Evolutionary conservation across 148 eudicot genomes (phyloP).

Genomic region (Nepenthes gracilis): DNA sequence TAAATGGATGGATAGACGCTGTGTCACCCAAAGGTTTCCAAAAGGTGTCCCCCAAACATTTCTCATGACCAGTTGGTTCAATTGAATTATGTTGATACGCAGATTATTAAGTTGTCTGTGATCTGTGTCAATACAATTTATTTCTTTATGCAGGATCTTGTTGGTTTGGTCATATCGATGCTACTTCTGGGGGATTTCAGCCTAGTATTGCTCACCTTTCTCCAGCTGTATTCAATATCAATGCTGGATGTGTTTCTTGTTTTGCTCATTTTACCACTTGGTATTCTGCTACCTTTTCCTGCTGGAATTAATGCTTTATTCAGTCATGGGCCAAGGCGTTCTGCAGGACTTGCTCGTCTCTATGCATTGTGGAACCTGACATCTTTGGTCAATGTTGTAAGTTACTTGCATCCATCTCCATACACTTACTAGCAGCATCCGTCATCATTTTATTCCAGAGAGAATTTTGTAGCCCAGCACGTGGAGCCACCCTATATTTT

Average conservation of each 20-base stretch:
- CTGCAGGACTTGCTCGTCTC: constrained; percentile 90
- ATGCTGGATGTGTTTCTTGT: constrained; percentile 65
- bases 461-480: too few species aligned
- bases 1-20: too few species aligned
- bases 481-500: too few species aligned
- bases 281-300: constrained; percentile 92
- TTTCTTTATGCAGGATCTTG: constrained; percentile 83
- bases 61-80: too few species aligned
- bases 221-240: constrained; percentile 91
- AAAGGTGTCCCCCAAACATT: too few species aligned
- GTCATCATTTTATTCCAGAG: too few species aligned
- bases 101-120: too few species aligned
- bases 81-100: too few species aligned
- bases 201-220: constrained; percentile 88
- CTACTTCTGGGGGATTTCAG: constrained; percentile 88
- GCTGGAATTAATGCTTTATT: constrained; percentile 97
- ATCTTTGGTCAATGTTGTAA: constrained; percentile 86
- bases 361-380: constrained; percentile 95
- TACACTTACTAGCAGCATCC: neutral
- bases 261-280: constrained; percentile 71
- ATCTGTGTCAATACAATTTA: neutral
- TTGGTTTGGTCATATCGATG: constrained; percentile 90
- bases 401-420: constrained; percentile 17
- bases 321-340: constrained; percentile 95
- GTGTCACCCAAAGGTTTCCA: too few species aligned